phyloP scores from a whole-genome alignment of 805 yeast species.

The Candida quercuum region DNA sequence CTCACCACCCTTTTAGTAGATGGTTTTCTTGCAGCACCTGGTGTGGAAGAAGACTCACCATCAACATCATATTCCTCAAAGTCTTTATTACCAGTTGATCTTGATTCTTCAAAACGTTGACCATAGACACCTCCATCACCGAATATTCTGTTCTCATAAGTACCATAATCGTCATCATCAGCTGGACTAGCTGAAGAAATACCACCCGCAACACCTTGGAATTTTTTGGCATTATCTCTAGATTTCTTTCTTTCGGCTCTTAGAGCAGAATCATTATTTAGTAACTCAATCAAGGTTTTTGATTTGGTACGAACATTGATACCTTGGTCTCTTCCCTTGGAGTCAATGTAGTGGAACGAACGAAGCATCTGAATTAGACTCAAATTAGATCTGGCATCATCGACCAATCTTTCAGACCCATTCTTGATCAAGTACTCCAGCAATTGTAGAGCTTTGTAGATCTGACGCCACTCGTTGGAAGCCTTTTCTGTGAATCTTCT shows the following conservation, averaged over 20 bases:
- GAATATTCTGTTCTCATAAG: constrained; percentile 46
- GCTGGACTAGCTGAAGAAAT: constrained; percentile 29
- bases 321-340: constrained; percentile 94
- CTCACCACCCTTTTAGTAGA: constrained; percentile 25
- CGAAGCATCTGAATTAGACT: constrained; percentile 82
- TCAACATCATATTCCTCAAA: constrained; percentile 62
- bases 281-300: constrained; percentile 61
- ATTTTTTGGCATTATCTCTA: constrained; percentile 78
- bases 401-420: constrained; percentile 93
- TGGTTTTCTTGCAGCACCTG: constrained; percentile 30
- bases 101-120: constrained; percentile 55
- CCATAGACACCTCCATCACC: constrained; percentile 74
- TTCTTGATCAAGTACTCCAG: constrained; percentile 87
- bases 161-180: constrained; percentile 44
- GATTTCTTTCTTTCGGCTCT: constrained; percentile 88
- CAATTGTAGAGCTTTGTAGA: constrained; percentile 88
- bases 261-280: constrained; percentile 71
- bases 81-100: constrained; percentile 36
- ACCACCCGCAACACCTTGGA: constrained; percentile 74
- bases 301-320: constrained; percentile 91
- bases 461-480: constrained; percentile 97
- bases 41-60: constrained; percentile 17
- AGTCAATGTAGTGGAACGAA: constrained; percentile 89
- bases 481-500: constrained; percentile 93
- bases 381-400: constrained; percentile 83